Base-by-base conservation (phyloP, 768 basidiomycete genomes). In the Amanita exitialis region DNA sequence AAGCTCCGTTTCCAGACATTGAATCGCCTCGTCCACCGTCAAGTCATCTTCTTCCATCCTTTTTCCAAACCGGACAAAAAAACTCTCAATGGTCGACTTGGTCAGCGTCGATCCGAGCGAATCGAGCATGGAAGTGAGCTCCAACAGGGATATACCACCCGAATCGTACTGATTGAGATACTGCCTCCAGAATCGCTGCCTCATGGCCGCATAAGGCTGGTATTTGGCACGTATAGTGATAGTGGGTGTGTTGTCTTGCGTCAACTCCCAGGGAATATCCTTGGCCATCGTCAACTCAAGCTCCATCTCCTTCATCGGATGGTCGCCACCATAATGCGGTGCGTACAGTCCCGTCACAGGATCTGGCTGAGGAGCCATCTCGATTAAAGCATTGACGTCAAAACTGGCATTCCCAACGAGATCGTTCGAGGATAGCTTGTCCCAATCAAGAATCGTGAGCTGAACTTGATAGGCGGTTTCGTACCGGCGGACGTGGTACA, bases 41-140 rank as follows among this genome's bases (percentile, higher is more conserved):
- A 99, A 68, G 58, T 90, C 84, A 53, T 83, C 93, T 18, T 71
- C 66, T 6, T 73, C 71, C 0, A 82, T 76, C 3, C 74, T 67
- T 64, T 89, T 90, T 51, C 75, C 75, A 59, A 74, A 77, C 6
- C 80, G 76, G 6, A 74, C 78, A 69, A 89, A 97, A 76, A 95
- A 97, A 12, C 76, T 75, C 57, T 86, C 76, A 52, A 96, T 71
- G 1, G 95, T 98, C 39, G 80, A 71, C 0, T 66, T 67, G 6
- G 86, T 87, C 44, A 98, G 78, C 0, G 95, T 98, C 3, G 93
- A 96, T 4, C 93, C 93, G 34, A 99, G 82, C 1, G 94, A 95
- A 68, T 97, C 95, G 38, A 99, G 83, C 89, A 97, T 93, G 9
- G 89, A 89, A 0, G 86, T 89, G 28, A 96, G 74, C 65, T 98